phyloP scores from a whole-genome alignment of 305 asterid genomes.

The Solanum hybrid region DNA sequence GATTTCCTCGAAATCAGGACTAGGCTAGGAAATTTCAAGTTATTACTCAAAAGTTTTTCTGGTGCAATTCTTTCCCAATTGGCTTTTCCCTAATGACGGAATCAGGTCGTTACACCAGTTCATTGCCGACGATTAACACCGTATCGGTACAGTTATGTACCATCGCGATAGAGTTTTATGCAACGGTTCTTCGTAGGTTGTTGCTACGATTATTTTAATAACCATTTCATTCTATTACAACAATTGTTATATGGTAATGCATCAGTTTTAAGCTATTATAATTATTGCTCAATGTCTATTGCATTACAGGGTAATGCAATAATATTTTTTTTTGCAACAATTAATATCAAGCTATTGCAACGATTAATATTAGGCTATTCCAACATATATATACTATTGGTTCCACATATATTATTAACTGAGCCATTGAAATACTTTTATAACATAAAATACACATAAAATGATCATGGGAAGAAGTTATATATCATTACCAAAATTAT shows the following conservation, averaged over 20 bases:
- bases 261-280: neutral
- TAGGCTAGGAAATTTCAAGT: no score
- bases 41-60: no score
- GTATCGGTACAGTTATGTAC: neutral
- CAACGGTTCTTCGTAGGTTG: neutral
- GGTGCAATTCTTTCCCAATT: no score
- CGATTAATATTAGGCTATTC: neutral
- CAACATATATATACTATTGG: neutral
- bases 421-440: neutral
- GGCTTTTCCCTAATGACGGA: no score
- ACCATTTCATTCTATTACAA: neutral
- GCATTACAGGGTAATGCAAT: neutral
- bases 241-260: neutral
- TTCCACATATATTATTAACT: neutral
- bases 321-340: neutral
- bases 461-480: neutral
- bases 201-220: neutral
- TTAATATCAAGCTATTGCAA: neutral
- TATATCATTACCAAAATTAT: neutral
- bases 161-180: neutral
- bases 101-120: neutral
- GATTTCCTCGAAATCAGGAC: no score
- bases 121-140: neutral
- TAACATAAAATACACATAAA: neutral
- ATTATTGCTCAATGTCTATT: neutral